Base-by-base conservation (phyloP, 2,329 filamentous ascomycete genomes). In the Botrytis cinerea region DNA sequence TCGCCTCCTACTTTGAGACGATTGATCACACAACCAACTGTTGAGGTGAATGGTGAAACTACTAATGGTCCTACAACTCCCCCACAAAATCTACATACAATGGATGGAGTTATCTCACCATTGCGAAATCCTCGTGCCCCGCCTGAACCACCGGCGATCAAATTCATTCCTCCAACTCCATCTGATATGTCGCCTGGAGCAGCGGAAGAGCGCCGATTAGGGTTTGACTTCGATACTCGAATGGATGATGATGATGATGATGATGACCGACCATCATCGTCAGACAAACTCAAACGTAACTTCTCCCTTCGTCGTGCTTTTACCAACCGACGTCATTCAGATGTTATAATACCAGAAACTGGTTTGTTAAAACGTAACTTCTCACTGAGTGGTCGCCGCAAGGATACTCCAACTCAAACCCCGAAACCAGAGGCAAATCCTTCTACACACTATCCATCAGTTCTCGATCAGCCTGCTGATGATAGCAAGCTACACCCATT, bases 81-180 rank as follows among this genome's bases (percentile, higher is more conserved):
- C 22, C 85, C 86, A 32, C 86, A 87, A 75, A 84, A 83, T 59
- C 61, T 57, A 35, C 84, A 86, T 73, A 83, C 84, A 0, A 83
- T 87, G 76, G 84, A 87, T 51, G 85, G 89, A 70, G 84, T 89
- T 35, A 88, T 91, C 77, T 91, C 89, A 22, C 89, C 89, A 12
- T 82, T 91, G 48, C 84, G 88, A 72, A 91, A 91, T 76, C 89
- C 89, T 22, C 86, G 89, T 64, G 84, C 83, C n/a, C 88, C 89
- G 9, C 89, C 89, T 32, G 82, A 85, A 75, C 87, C 86, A 10
- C 87, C 87, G n/a, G 82, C 81, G 2, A 86, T 91, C 77, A 86
- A 88, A 73, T 88, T 91, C 74, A 91, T 89, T 48, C 89, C 89
- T 0, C 88, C 89, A 40, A 91, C 89, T 0, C 89, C 89, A 5